Conservation (phyloP, 1,284 basidiomycete species). For the Neonothopanus nambi region DNA sequence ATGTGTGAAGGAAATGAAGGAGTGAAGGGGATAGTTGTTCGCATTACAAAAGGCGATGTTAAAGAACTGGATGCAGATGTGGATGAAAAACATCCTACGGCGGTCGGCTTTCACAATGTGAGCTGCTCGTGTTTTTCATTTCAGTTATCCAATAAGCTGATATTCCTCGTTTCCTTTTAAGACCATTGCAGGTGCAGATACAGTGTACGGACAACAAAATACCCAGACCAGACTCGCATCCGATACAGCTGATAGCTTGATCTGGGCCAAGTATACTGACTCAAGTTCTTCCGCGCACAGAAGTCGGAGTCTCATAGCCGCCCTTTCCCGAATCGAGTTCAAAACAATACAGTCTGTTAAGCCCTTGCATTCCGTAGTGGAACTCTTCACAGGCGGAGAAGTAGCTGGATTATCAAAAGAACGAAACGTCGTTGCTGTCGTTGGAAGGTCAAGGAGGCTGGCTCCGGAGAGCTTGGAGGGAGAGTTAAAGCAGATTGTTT, state of each 20-base stretch:
- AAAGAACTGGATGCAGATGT: conserved; percentile 27
- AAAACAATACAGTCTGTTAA: conserved; percentile 40
- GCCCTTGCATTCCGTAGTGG: conserved; percentile 59
- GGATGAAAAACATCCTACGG: conserved; percentile 14
- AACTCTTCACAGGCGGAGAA: conserved; percentile 37
- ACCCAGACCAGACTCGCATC: conserved; percentile 68
- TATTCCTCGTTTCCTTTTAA: conserved; percentile 22
- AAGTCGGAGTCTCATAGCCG: conserved; percentile 33
- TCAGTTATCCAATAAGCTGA: background rate
- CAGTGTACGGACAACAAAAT: conserved; percentile 62
- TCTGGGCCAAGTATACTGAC: conserved; percentile 58
- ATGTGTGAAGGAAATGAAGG: conserved; percentile 60
- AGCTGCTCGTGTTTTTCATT: conserved; percentile 1
- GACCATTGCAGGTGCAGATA: conserved; percentile 59
- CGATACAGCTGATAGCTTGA: conserved; percentile 70
- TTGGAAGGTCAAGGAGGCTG: conserved; percentile 77
- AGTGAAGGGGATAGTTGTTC: conserved; percentile 71
- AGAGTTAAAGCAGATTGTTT: conserved; percentile 61
- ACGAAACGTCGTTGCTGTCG: conserved; percentile 53
- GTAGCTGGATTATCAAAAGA: conserved; percentile 10
- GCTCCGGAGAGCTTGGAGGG: conserved; percentile 49
- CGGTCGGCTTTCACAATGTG: conserved; percentile 19
- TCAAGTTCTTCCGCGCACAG: conserved; percentile 22
- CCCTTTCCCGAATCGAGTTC: conserved; percentile 62
- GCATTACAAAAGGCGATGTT: conserved; percentile 52